Conservation (phyloP, 352 stramenopile species). For the Phytopythium helicoides region DNA sequence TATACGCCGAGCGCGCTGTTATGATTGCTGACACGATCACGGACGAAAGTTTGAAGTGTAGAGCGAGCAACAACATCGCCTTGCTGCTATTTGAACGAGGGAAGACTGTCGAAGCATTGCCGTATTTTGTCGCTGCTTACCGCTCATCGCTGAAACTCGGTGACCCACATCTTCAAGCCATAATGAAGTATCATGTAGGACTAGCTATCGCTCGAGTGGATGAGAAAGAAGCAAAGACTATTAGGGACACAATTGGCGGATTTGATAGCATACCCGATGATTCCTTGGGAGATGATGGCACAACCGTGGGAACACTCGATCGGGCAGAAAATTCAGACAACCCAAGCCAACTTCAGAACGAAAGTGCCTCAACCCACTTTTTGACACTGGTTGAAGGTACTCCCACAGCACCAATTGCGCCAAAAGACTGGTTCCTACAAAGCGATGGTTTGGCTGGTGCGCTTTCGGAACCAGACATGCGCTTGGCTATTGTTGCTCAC, state of each 20-base stretch:
- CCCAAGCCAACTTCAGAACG: background rate
- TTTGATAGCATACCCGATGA: background rate
- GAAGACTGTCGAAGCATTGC: constrained; percentile 22
- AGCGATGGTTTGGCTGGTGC: constrained; percentile 16
- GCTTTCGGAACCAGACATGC: constrained; percentile 16
- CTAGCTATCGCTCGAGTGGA: constrained; percentile 11
- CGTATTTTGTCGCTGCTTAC: constrained; percentile 34
- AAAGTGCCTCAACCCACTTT: background rate
- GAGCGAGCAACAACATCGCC: constrained; percentile 39
- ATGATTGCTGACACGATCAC: constrained; percentile 14
- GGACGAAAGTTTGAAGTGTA: constrained; percentile 22
- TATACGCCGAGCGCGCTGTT: constrained; percentile 18
- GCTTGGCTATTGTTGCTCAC: constrained; percentile 20
- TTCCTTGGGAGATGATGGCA: background rate
- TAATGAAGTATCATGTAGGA: constrained; percentile 45
- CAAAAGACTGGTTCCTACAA: constrained; percentile 34
- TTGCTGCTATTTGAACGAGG: constrained; percentile 27
- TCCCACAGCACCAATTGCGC: background rate
- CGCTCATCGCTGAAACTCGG: constrained; percentile 17
- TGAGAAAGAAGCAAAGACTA: background rate
- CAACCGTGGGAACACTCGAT: no score
- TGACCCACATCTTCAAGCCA: constrained; percentile 33
- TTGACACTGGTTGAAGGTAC: background rate
- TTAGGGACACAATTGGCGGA: background rate
- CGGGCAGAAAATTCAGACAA: background rate